These are phyloP conservation scores for Plectosphaerella plurivora DNA, from an alignment of 2,329 filamentous ascomycete genomes.

Conservation along the genomic window DNA sequence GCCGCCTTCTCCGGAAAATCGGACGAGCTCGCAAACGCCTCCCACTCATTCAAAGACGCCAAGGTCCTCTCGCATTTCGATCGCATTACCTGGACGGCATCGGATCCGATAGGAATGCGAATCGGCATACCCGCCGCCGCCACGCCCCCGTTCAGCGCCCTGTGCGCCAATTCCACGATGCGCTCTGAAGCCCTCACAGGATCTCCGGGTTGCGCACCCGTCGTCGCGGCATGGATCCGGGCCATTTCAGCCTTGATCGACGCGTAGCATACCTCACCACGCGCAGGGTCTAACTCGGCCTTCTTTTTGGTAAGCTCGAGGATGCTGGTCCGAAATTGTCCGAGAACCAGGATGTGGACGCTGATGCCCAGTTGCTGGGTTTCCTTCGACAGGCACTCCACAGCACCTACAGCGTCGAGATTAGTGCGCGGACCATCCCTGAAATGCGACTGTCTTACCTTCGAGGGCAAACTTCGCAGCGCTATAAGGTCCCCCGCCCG, in stretches of 20 bases:
- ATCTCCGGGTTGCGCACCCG: conserved; percentile 1
- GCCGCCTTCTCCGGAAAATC: background rate
- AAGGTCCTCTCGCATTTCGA: conserved; percentile 1
- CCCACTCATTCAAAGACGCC: background rate
- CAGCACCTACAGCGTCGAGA: conserved; percentile 10
- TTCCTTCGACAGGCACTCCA: conserved; percentile 20
- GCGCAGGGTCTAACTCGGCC: conserved; percentile 17
- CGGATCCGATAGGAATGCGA: conserved; percentile 1
- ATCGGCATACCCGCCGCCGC: background rate
- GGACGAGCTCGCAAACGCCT: background rate
- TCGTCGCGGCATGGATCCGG: background rate
- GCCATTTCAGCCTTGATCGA: conserved; percentile 23
- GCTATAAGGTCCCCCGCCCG: conserved; percentile 23
- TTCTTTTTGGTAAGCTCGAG: conserved; percentile 27
- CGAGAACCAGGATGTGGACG: conserved; percentile 31
- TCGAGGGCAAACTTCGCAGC: conserved; percentile 25
- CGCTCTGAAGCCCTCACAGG: background rate
- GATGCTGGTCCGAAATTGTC: conserved; percentile 34
- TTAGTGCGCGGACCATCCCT: background rate
- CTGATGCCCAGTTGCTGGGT: conserved; percentile 15
- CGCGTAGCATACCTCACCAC: conserved; percentile 17
- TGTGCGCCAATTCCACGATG: conserved; percentile 1
- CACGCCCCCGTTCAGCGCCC: background rate
- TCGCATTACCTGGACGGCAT: conserved; percentile 2
- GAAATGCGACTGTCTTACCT: conserved; percentile 11